These are phyloP conservation scores for Jaltomata sinuosa DNA, from an alignment of 257 asterid species.

Conservation along the genomic window DNA sequence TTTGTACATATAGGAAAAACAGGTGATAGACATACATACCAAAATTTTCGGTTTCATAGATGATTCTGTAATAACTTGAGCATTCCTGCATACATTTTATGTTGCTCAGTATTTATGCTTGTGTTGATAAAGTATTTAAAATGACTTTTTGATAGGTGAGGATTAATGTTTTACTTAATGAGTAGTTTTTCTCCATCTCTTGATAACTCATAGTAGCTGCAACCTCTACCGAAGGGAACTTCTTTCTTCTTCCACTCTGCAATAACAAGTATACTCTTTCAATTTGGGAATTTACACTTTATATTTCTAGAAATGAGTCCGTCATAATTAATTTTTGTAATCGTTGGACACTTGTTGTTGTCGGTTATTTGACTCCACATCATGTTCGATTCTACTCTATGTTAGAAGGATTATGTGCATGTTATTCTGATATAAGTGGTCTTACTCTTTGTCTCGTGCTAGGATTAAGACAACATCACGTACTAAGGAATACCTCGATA, in stretches of 20 bases:
- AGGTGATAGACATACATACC: conserved; percentile 40
- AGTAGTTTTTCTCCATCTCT: conserved; percentile 34
- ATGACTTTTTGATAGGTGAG: background rate
- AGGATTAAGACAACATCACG: too few species aligned
- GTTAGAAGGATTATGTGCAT: too few species aligned
- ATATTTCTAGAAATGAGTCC: background rate
- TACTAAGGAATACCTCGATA: too few species aligned
- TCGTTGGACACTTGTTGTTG: too few species aligned
- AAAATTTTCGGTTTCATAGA: conserved; percentile 55
- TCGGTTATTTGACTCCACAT: too few species aligned
- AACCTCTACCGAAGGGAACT: conserved; percentile 68
- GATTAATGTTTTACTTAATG: conserved; percentile 32
- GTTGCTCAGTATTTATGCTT: background rate
- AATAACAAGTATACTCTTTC: background rate
- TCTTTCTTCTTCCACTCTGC: conserved; percentile 69
- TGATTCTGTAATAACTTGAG: conserved; percentile 48
- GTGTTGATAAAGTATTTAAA: background rate
- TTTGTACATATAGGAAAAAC: background rate
- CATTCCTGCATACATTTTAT: conserved; percentile 38
- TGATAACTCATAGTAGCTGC: conserved; percentile 51
- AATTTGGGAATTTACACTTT: background rate
- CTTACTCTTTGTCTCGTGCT: too few species aligned
- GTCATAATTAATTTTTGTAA: background rate
- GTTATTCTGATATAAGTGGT: too few species aligned
- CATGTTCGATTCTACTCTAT: too few species aligned